A percentile compares a stretch with the other conserved stretches of the same genome.
Evolutionary conservation across 2,329 filamentous ascomycete species (phyloP).

Genomic region (Alternaria brassicae): DNA sequence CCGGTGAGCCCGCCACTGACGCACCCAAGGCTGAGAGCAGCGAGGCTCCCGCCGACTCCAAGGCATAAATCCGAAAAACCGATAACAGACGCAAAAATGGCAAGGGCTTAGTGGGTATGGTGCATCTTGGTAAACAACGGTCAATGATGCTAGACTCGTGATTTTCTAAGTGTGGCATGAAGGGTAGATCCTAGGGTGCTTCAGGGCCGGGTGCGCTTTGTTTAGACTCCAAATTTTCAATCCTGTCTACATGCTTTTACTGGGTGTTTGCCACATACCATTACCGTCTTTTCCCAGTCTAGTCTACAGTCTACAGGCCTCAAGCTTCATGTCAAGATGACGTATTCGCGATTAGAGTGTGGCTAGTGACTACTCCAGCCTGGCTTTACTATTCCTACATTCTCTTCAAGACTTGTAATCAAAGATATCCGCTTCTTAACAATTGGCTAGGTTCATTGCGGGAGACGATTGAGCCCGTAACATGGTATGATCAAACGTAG

Average conservation of each 20-base stretch:
- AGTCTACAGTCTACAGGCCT: background rate
- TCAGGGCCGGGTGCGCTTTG: conserved; percentile 42
- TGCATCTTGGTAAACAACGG: conserved; percentile 43
- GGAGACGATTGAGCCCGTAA: too few species aligned
- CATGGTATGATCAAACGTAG: too few species aligned
- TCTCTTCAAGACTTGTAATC: background rate
- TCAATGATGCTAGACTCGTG: conserved; percentile 41
- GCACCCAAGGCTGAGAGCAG: conserved; percentile 53
- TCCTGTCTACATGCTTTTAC: conserved; percentile 39
- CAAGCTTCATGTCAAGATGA: background rate
- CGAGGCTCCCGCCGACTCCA: conserved; percentile 66
- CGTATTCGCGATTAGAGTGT: background rate
- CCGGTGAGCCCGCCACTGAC: conserved; percentile 63
- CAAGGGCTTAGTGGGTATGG: conserved; percentile 35
- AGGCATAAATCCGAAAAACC: conserved; percentile 54
- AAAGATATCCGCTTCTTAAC: background rate
- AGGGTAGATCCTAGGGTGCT: conserved; percentile 41
- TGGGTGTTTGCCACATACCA: conserved; percentile 1
- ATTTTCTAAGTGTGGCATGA: conserved; percentile 38
- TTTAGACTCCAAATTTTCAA: conserved; percentile 50
- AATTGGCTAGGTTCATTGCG: too few species aligned
- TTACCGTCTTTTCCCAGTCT: background rate
- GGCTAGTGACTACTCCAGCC: background rate
- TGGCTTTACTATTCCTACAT: background rate
- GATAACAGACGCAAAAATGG: conserved; percentile 44